Percentiles rank a stretch among this genome's conserved stretches.
Conservation (phyloP, 1,139 yeast species). For the Sugiyamaella paludigena region DNA sequence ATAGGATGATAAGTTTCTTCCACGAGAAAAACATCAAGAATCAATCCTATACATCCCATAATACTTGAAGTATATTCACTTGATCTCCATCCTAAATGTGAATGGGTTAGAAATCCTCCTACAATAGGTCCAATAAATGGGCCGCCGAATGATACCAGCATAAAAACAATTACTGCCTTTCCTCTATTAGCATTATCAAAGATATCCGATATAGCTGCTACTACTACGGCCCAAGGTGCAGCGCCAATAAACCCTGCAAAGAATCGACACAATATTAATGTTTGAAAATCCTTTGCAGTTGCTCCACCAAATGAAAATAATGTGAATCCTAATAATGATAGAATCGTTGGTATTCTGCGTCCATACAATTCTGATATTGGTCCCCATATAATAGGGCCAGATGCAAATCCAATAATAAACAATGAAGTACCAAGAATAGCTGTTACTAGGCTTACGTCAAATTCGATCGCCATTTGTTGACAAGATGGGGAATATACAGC, state of each 20-base stretch:
- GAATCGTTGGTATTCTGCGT: slow-evolving; percentile 54
- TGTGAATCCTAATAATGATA: slow-evolving; percentile 56
- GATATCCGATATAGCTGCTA: slow-evolving; percentile 77
- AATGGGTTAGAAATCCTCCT: slow-evolving; percentile 38
- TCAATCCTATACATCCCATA: slow-evolving; percentile 41
- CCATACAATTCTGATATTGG: slow-evolving; percentile 77
- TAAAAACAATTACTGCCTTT: slow-evolving; percentile 60
- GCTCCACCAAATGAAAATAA: slow-evolving; percentile 70
- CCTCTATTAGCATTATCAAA: slow-evolving; percentile 62
- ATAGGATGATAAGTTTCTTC: slow-evolving; percentile 50
- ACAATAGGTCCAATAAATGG: slow-evolving; percentile 66
- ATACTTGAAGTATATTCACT: slow-evolving; percentile 52
- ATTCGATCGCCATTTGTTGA: slow-evolving; percentile 31
- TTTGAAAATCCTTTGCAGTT: slow-evolving; percentile 67
- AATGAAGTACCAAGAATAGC: slow-evolving; percentile 58
- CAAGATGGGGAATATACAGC: slow-evolving; percentile 44
- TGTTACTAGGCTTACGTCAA: slow-evolving; percentile 34
- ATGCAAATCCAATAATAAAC: slow-evolving; percentile 79
- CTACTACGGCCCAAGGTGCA: slow-evolving; percentile 75
- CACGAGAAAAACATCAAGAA: slow-evolving; percentile 37
- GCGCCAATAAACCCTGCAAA: slow-evolving; percentile 78
- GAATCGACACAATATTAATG: slow-evolving; percentile 68
- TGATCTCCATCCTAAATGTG: slow-evolving; percentile 56
- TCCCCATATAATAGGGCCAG: slow-evolving; percentile 80
- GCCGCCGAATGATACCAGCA: slow-evolving; percentile 65